Evolutionary conservation across 306 rosid genomes (phyloP).

Genomic region (peach (Prunus persica)): DNA sequence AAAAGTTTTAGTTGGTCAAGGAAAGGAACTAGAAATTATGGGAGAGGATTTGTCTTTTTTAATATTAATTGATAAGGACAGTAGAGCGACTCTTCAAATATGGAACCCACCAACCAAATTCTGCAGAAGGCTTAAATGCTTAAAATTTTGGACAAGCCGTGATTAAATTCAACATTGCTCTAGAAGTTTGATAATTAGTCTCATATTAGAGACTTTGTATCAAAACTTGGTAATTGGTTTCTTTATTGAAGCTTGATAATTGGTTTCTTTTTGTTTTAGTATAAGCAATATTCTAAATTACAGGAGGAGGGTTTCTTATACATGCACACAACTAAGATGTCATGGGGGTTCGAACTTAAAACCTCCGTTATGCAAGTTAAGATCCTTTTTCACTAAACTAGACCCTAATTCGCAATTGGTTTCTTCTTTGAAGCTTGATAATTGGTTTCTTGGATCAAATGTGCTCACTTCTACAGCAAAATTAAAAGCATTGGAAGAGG

Average conservation of each 20-base stretch:
- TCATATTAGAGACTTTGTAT: background rate
- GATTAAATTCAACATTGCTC: no score
- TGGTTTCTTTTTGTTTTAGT: no score
- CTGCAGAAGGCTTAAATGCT: background rate
- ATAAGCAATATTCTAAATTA: no score
- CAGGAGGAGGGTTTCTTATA: no score
- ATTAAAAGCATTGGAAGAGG: background rate
- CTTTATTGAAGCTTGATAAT: background rate
- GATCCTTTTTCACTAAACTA: rapidly evolving
- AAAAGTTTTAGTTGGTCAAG: background rate
- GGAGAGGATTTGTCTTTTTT: background rate
- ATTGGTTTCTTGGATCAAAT: no score
- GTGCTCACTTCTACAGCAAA: background rate
- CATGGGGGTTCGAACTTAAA: no score
- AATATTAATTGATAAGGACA: background rate
- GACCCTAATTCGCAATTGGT: no score
- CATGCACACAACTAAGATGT: no score
- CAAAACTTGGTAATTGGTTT: background rate
- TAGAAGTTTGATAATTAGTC: no score
- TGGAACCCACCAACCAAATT: background rate
- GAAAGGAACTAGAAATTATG: background rate
- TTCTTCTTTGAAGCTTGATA: no score
- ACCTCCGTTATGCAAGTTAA: no score
- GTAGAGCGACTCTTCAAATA: background rate
- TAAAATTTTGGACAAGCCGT: background rate